Percentiles rank a stretch among this genome's conserved stretches.
These are phyloP conservation scores for Globisporangium alternatum DNA, from an alignment of 352 stramenopile genomes.

Conservation along the genomic window DNA sequence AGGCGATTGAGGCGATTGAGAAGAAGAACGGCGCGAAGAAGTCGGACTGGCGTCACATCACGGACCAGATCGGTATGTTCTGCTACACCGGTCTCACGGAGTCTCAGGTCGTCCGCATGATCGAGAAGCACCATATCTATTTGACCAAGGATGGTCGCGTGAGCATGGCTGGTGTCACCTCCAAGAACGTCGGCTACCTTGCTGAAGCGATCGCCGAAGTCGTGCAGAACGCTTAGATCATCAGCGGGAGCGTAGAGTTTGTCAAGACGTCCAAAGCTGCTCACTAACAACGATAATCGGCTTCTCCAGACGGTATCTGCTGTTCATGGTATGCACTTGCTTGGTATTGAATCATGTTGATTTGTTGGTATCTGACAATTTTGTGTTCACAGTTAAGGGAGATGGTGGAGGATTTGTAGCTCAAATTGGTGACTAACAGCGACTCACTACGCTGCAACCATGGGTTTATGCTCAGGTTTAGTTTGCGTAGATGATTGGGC, in stretches of 20 bases:
- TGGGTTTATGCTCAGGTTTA: background rate
- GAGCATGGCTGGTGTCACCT: conserved; percentile 96
- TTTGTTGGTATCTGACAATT: conserved; percentile 2
- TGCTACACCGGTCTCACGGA: conserved; percentile 96
- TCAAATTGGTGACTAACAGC: background rate
- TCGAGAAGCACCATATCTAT: conserved; percentile 97
- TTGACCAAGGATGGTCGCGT: conserved; percentile 98
- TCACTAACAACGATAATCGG: conserved; percentile 8
- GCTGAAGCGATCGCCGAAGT: conserved; percentile 94
- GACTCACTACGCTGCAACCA: background rate
- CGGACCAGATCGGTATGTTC: conserved; percentile 99
- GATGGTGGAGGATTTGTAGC: background rate
- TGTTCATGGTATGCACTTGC: background rate
- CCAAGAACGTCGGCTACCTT: conserved; percentile 97
- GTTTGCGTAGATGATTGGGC: background rate
- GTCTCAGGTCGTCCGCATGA: conserved; percentile 93
- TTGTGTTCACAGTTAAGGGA: background rate
- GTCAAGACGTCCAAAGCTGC: conserved; percentile 1
- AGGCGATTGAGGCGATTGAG: conserved; percentile 81
- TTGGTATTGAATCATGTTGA: background rate
- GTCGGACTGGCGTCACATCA: conserved; percentile 97
- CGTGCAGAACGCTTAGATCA: conserved; percentile 71
- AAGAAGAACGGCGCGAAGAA: conserved; percentile 67
- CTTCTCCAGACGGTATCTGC: conserved; percentile 5
- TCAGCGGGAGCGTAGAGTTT: background rate